Base-by-base conservation (phyloP, 345 rosid species). In the Gossypium arboreum region DNA sequence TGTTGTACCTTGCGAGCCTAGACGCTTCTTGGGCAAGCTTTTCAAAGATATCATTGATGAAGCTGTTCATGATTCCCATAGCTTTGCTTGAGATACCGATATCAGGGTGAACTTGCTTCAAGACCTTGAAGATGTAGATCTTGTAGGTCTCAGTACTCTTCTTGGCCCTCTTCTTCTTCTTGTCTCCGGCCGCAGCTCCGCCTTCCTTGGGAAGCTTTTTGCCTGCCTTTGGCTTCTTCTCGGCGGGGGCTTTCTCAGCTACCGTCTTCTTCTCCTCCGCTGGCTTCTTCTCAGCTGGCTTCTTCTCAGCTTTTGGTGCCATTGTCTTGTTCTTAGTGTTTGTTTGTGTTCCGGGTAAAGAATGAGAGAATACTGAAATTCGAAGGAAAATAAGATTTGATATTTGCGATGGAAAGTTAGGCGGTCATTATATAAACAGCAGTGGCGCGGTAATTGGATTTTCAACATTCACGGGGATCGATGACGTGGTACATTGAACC, bases 191-290 rank as follows among this genome's bases (percentile, higher is more conserved):
- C 12, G 66, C 75, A 9, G 75, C 75, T 15, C 75, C 75, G 12
- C 65, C 75, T 41, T 72, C 75, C 65, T 72, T 72, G 9, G 75
- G 75, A 25, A 72, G 65, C 75, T 72, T 72, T 25, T 72, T 72
- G 11, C 75, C 75, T 9, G 75, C 75, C 75, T 72, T 72, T 18
- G 75, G 75, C 66, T 72, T 72, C 75, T 72, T 72, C 45, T 72
- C 75, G 3, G 75, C 75, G 3, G 75, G 75, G 12, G 76, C 68
- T 16, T 73, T 60, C 68, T 61, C 76, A 6, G 68, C 76, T 47
- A 47, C 68, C 15, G 76, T 45, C 52, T 61, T 61, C 45, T 61
- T 73, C 76, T 73, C 76, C 45, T 73, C 69, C 1, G 68, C 68
- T 2, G 69, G 76, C 68, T 73, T 73, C 58, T 73, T 73, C 45